A percentile compares a stretch with the other conserved stretches of the same genome.
These are phyloP conservation scores for Pseudocercospora vitis DNA, from an alignment of 2,329 filamentous ascomycete species.

Conservation along the genomic window DNA sequence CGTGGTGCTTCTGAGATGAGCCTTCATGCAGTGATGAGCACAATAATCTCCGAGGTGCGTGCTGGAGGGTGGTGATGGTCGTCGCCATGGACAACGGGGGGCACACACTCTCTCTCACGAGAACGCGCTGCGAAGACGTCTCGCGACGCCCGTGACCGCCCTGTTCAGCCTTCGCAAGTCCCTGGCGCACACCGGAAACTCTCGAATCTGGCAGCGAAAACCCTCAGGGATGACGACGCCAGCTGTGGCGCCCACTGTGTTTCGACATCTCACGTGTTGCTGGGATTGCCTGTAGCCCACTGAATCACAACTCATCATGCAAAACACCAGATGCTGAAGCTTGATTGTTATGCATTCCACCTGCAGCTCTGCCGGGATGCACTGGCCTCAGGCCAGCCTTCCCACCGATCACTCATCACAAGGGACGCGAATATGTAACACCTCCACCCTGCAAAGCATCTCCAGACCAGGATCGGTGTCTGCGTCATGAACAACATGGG, in stretches of 20 bases:
- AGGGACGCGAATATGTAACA: neutral
- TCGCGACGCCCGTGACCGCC: neutral
- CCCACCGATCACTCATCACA: neutral
- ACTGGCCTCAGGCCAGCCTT: neutral
- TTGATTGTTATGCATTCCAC: neutral
- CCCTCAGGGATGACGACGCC: neutral
- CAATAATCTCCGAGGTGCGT: neutral
- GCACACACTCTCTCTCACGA: no score
- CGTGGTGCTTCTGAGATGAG: conserved; percentile 4
- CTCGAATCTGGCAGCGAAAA: neutral
- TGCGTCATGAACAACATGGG: no score
- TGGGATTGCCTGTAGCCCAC: no score
- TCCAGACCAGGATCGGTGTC: neutral
- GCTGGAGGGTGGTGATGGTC: neutral
- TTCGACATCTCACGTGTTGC: conserved; percentile 1
- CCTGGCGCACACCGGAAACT: neutral
- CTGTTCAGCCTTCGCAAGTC: no score
- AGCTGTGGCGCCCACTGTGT: neutral
- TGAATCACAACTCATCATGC: no score
- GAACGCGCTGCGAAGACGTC: neutral
- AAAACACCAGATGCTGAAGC: neutral
- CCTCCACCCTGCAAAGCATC: no score
- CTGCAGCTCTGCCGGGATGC: neutral
- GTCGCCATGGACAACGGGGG: neutral
- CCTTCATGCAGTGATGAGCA: neutral